phyloP scores from a whole-genome alignment of 2,329 filamentous ascomycete species.

The Westerdykella sp. region DNA sequence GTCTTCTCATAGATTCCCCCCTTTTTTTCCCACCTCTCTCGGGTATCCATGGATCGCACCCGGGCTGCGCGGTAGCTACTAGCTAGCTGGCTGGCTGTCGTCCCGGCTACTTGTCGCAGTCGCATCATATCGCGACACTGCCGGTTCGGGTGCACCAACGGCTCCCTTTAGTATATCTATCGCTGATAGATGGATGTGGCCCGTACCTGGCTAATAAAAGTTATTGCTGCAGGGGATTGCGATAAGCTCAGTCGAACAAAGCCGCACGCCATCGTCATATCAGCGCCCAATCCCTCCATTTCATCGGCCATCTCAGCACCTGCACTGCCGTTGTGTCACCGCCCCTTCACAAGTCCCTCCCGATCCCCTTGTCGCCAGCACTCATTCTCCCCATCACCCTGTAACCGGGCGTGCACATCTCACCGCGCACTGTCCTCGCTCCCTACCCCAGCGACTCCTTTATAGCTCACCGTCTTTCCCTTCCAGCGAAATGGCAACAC shows the following conservation, averaged over 20 bases:
- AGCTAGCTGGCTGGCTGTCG: no score
- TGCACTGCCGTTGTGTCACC: conserved; percentile 33
- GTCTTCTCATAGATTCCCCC: no score
- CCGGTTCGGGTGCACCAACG: no score
- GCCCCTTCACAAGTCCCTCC: conserved; percentile 21
- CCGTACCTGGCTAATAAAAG: conserved; percentile 31
- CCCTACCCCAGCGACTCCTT: conserved; percentile 20
- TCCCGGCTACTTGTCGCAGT: no score
- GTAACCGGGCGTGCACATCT: conserved; percentile 12
- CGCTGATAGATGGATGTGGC: background rate
- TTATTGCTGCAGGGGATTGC: conserved; percentile 24
- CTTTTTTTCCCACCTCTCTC: no score
- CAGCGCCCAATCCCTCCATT: conserved; percentile 14
- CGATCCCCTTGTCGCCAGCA: conserved; percentile 19
- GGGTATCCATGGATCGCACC: no score
- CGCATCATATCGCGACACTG: no score
- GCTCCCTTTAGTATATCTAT: no score
- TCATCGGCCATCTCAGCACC: conserved; percentile 2
- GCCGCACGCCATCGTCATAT: conserved; percentile 29
- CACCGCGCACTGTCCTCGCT: conserved; percentile 28
- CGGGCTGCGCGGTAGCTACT: no score
- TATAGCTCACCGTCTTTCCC: conserved; percentile 33
- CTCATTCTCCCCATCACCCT: conserved; percentile 8
- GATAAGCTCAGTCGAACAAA: conserved; percentile 35
- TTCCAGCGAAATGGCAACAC: conserved; percentile 27